These are phyloP conservation scores for Saitoella complicata DNA, from an alignment of 805 yeast genomes.

Conservation along the genomic window DNA sequence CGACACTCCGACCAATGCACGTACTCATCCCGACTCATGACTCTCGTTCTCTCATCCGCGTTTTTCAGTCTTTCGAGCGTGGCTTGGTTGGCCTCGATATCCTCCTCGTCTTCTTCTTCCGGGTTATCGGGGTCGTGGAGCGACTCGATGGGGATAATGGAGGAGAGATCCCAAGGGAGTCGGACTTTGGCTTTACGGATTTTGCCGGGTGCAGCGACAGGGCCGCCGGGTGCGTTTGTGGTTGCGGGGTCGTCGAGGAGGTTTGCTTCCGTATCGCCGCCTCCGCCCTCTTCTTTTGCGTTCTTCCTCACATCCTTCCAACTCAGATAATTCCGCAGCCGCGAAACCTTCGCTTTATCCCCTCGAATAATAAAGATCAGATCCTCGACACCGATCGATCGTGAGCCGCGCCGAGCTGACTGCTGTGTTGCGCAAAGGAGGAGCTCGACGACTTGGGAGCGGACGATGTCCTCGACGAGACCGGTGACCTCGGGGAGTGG, in stretches of 20 bases:
- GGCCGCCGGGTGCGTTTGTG: conserved; percentile 27
- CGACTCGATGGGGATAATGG: conserved; percentile 26
- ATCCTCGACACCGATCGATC: conserved; percentile 80
- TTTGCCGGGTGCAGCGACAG: conserved; percentile 20
- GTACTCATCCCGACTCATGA: conserved; percentile 93
- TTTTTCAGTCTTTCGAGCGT: conserved; percentile 75
- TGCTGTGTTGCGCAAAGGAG: conserved; percentile 53
- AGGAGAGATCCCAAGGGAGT: conserved; percentile 88
- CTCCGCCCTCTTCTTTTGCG: conserved; percentile 50
- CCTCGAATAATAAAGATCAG: conserved; percentile 82
- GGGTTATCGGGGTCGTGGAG: no score
- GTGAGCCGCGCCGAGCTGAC: conserved; percentile 64
- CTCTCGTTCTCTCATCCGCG: conserved; percentile 84
- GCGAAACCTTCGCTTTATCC: conserved; percentile 83
- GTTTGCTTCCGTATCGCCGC: conserved; percentile 34
- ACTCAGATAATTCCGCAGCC: conserved; percentile 76
- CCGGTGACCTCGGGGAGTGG: conserved; percentile 86
- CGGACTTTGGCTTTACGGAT: conserved; percentile 59
- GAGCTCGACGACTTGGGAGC: conserved; percentile 86
- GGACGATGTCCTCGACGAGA: conserved; percentile 85
- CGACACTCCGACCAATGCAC: conserved; percentile 99
- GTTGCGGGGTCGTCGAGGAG: conserved; percentile 32
- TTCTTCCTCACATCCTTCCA: conserved; percentile 95
- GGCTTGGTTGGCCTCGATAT: conserved; percentile 75
- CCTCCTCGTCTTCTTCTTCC: conserved; percentile 42